phyloP scores from a whole-genome alignment of 108 stramenopile genomes.

The Halocafeteria seosinensis region DNA sequence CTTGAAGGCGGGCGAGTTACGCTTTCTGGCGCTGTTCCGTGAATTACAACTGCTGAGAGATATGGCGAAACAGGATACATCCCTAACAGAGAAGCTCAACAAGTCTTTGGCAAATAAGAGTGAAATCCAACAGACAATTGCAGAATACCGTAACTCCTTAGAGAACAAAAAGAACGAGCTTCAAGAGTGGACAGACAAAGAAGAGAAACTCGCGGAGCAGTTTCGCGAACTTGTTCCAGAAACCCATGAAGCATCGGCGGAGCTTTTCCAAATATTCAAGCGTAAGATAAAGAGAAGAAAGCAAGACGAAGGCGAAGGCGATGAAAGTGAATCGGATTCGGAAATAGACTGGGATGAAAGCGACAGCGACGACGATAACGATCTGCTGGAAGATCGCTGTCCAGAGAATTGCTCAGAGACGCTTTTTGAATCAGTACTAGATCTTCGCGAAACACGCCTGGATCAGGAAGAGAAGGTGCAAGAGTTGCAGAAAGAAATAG shows the following conservation, averaged over 20 bases:
- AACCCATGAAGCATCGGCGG: conserved; percentile 14
- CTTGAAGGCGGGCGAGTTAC: conserved; percentile 34
- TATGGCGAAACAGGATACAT: conserved; percentile 33
- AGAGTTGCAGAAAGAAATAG: conserved; percentile 31
- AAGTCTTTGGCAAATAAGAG: conserved; percentile 26
- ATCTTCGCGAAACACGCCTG: conserved; percentile 39
- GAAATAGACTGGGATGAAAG: conserved; percentile 28
- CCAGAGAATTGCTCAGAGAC: conserved; percentile 33
- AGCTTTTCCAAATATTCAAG: conserved; percentile 35
- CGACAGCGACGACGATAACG: conserved; percentile 34
- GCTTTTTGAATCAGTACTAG: conserved; percentile 40
- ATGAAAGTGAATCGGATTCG: conserved; percentile 18
- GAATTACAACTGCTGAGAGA: conserved; percentile 33
- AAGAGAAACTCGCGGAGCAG: conserved; percentile 17
- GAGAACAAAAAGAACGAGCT: conserved; percentile 23
- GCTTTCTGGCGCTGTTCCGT: conserved; percentile 24
- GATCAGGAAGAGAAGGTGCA: conserved; percentile 33
- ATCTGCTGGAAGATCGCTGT: conserved; percentile 39
- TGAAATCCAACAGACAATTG: conserved; percentile 22
- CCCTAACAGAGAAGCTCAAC: conserved; percentile 28
- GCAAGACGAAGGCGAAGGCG: conserved; percentile 18
- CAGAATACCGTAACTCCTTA: conserved; percentile 14
- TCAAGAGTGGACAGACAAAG: conserved; percentile 19
- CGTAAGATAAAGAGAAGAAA: conserved; percentile 38
- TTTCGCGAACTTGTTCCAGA: conserved; percentile 21